Evolutionary conservation across 352 stramenopile genomes (phyloP), one percentile per base, ranked within the genome.

Genomic region (Globisporangium barbulae): DNA sequence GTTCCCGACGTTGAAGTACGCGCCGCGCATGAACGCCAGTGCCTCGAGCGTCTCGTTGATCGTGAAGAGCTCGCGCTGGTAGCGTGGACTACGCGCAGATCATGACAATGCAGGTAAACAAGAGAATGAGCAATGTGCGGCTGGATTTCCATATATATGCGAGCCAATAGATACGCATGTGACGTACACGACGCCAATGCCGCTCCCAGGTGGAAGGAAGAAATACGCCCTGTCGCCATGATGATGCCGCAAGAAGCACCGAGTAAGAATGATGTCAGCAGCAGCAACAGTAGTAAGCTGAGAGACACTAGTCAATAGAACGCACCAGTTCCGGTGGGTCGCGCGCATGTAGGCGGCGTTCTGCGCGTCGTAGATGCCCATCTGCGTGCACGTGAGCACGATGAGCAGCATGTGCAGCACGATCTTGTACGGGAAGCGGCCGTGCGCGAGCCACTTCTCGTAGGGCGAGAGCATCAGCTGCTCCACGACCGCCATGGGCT

Each of bases 361-460:
- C 67, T 93, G 85, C 10, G 74, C 81, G 64, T 89, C 83, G 64
- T 85, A 93, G 30, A 94, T 67, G 60, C 76, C 66, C 79, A 96
- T 90, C 59, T 94, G 86, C 25, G 74, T 49, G 45, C 81, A 78
- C 44, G 83, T 89, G 70, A 93, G 81, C 60, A 75, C 47, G 54
- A 97, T 35, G 15, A 97, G 80, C n/a, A 78, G 45, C 41, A 86
- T 61, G 53, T 97, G 89, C 62, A 95, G 75, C 63, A 69, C 61
- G 66, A 96, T 67, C 70, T 97, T 97, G 74, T 77, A 93, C 5
- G 89, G 90, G 65, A 97, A 90, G 52, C 83, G 82, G 17, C 82
- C 68, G 67, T 93, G 76, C 17, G 47, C 25, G 22, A 59, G 30
- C 85, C 86, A 96, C 53, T 93, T 94, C 60, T 93, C 85, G 74